These are phyloP conservation scores for Sugiyamaella lignohabitans DNA, from an alignment of 805 yeast species.

Conservation along the genomic window DNA sequence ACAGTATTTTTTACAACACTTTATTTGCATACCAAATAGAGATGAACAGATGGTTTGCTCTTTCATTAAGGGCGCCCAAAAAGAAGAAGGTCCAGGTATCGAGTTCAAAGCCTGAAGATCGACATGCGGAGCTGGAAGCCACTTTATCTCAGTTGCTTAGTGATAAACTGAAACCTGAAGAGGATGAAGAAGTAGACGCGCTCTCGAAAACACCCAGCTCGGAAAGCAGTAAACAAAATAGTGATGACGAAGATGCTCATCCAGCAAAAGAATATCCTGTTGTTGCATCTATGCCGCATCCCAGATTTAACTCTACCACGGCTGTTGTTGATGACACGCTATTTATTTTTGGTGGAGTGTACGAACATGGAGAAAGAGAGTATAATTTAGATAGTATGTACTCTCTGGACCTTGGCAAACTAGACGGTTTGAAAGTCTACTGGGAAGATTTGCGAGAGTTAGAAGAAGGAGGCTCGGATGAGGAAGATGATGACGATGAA, in stretches of 20 bases:
- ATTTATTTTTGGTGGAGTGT: slow-evolving; percentile 84
- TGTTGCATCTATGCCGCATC: slow-evolving; percentile 67
- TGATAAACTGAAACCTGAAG: slow-evolving; percentile 27
- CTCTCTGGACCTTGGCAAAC: slow-evolving; percentile 72
- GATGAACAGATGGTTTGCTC: slow-evolving; percentile 79
- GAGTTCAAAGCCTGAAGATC: slow-evolving; percentile 38
- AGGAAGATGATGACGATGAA: slow-evolving; percentile 41
- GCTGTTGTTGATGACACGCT: slow-evolving; percentile 79
- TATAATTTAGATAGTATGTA: slow-evolving; percentile 79
- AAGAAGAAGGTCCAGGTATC: slow-evolving; percentile 44
- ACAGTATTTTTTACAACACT: slow-evolving; percentile 76
- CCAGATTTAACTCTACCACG: slow-evolving; percentile 79
- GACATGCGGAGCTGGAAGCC: slow-evolving; percentile 78
- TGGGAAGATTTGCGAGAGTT: slow-evolving; percentile 79
- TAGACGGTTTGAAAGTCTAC: slow-evolving; percentile 79
- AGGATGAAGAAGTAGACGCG: slow-evolving; percentile 36
- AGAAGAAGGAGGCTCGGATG: slow-evolving; percentile 38
- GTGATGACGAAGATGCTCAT: slow-evolving; percentile 34
- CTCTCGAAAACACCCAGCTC: slow-evolving; percentile 25
- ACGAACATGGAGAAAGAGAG: slow-evolving; percentile 85
- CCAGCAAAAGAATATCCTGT: slow-evolving; percentile 47
- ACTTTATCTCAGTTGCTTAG: slow-evolving; percentile 48
- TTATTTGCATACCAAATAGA: slow-evolving; percentile 78
- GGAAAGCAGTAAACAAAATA: slow-evolving; percentile 27
- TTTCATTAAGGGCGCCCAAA: slow-evolving; percentile 56